phyloP scores from a whole-genome alignment of 352 stramenopile species.

The Phytopythium kandeliae region DNA sequence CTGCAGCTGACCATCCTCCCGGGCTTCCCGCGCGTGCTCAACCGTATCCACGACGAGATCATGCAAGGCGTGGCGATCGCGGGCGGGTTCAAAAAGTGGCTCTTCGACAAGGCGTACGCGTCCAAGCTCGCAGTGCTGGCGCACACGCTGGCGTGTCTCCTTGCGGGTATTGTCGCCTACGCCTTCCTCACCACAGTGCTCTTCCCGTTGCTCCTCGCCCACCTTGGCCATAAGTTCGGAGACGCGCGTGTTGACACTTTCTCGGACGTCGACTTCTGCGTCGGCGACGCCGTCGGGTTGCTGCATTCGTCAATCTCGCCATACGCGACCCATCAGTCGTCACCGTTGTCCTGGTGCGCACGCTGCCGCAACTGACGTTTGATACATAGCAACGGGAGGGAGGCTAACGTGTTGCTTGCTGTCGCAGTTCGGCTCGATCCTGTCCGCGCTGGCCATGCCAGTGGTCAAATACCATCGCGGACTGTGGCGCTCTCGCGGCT shows the following conservation, averaged over 20 bases:
- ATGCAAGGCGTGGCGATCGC: conserved; percentile 55
- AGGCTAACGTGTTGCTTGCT: not conserved
- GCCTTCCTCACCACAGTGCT: conserved; percentile 79
- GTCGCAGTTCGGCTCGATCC: conserved; percentile 33
- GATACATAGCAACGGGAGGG: too few species aligned
- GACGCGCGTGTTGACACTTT: conserved; percentile 84
- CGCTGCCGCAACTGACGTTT: too few species aligned
- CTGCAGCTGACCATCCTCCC: conserved; percentile 90
- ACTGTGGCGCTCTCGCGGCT: too few species aligned
- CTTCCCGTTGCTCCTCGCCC: conserved; percentile 80
- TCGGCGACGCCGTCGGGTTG: conserved; percentile 55
- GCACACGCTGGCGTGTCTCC: conserved; percentile 32
- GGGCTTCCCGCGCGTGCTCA: conserved; percentile 91
- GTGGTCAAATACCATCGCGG: conserved; percentile 38
- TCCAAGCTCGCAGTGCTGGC: conserved; percentile 66
- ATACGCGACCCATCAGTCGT: conserved; percentile 44
- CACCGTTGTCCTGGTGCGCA: conserved; percentile 39
- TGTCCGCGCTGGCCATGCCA: conserved; percentile 39
- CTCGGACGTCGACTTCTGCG: conserved; percentile 65
- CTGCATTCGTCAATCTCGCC: conserved; percentile 53
- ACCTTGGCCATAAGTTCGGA: conserved; percentile 69
- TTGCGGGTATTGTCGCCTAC: conserved; percentile 68
- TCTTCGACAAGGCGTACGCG: conserved; percentile 84
- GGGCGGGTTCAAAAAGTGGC: conserved; percentile 83
- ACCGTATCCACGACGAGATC: conserved; percentile 95